A percentile compares a stretch with the other conserved stretches of the same genome.
phyloP scores from a whole-genome alignment of 768 basidiomycete species.

The Mycena alexandri region DNA sequence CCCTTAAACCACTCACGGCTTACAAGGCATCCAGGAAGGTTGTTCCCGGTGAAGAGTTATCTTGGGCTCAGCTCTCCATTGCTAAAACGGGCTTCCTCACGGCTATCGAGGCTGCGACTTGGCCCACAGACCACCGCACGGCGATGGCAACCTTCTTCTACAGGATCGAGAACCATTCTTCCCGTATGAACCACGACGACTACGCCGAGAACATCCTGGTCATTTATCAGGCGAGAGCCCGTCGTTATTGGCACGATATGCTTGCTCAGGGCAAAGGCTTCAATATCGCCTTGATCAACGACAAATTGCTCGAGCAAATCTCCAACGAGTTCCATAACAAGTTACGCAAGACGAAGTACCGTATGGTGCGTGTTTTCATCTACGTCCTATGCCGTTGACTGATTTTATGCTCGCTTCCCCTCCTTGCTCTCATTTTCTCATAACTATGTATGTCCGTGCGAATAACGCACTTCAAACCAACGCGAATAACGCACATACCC shows the following conservation, averaged over 20 bases:
- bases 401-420: not conserved
- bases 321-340: constrained; percentile 3
- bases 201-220: constrained; percentile 15
- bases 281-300: constrained; percentile 11
- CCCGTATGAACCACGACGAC: constrained; percentile 1
- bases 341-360: not conserved
- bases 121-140: constrained; percentile 25
- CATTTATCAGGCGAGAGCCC: constrained; percentile 4
- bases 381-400: too few species aligned
- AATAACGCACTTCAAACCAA: not conserved
- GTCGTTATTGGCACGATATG: not conserved
- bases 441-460: too few species aligned
- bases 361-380: constrained; percentile 1
- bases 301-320: not conserved
- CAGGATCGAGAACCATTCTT: constrained; percentile 28
- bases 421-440: constrained; percentile 1
- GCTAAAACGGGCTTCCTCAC: constrained; percentile 32
- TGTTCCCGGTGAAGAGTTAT: constrained; percentile 33
- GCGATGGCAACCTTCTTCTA: constrained; percentile 31
- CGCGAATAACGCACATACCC: constrained; percentile 11
- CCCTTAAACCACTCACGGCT: constrained; percentile 29
- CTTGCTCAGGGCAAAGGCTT: not conserved
- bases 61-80: constrained; percentile 36
- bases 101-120: not conserved
- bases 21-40: constrained; percentile 37